Percentiles rank a stretch among this genome's conserved stretches.
phyloP scores from a whole-genome alignment of 371 early-diverging fungal genomes.

The Chytridiales sp. region DNA sequence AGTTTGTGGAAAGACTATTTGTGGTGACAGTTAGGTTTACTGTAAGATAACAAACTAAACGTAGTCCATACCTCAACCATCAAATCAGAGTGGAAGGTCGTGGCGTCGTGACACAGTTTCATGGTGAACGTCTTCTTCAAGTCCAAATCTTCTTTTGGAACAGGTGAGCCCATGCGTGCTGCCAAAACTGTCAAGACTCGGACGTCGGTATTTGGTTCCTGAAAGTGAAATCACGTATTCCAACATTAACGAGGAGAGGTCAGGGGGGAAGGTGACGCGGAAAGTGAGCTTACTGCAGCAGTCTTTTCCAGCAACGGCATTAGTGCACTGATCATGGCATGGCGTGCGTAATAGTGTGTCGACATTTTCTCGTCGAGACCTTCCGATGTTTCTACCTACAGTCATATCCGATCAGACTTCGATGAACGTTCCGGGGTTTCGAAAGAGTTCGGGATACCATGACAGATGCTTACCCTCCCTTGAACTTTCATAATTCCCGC shows the following conservation, averaged over 20 bases:
- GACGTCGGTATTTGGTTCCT: too few species aligned
- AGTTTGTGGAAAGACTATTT: conserved; percentile 1
- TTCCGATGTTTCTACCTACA: conserved; percentile 34
- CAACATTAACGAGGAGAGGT: too few species aligned
- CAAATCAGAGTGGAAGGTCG: conserved; percentile 30
- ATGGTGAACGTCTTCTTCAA: conserved; percentile 26
- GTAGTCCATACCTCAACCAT: conserved; percentile 9
- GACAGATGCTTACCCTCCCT: too few species aligned
- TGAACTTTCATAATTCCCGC: conserved; percentile 30
- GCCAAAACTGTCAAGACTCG: background rate
- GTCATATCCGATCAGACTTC: too few species aligned
- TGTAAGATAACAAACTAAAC: background rate
- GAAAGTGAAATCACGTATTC: too few species aligned
- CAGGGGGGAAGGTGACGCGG: too few species aligned
- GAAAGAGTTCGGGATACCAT: too few species aligned
- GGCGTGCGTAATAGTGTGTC: conserved; percentile 30
- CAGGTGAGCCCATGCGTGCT: background rate
- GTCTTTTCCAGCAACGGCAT: conserved; percentile 20
- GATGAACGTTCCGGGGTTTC: too few species aligned
- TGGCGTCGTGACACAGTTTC: conserved; percentile 18
- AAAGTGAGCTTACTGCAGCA: too few species aligned
- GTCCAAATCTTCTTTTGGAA: conserved; percentile 27
- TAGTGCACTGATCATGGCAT: conserved; percentile 24
- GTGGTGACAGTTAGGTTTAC: background rate
- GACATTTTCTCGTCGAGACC: conserved; percentile 36